These are phyloP conservation scores for Salisapilia sapeloensis DNA, from an alignment of 352 stramenopile species.

Conservation along the genomic window DNA sequence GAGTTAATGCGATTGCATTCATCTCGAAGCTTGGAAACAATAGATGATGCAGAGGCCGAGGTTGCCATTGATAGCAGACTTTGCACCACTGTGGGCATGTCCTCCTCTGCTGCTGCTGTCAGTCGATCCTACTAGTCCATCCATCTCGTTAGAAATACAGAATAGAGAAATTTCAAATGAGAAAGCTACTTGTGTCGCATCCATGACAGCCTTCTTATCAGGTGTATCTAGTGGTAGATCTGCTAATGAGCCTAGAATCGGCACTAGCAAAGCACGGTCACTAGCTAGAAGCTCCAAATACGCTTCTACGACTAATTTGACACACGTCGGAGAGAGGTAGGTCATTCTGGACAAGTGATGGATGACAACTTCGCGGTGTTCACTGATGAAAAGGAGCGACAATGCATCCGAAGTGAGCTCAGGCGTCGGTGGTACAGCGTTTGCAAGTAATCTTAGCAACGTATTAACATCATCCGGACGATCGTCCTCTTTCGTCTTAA, in stretches of 20 bases:
- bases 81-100: slow-evolving; percentile 59
- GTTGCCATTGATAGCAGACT: slow-evolving; percentile 64
- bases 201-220: slow-evolving; percentile 50
- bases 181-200: slow-evolving; percentile 30
- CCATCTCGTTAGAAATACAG: neutral
- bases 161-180: neutral
- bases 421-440: slow-evolving; percentile 46
- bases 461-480: slow-evolving; percentile 48
- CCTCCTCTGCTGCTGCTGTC: slow-evolving; percentile 55
- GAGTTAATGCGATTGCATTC: slow-evolving; percentile 44
- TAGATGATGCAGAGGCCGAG: slow-evolving; percentile 16
- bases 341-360: slow-evolving; percentile 71
- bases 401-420: slow-evolving; percentile 60
- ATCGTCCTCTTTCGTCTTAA: slow-evolving; percentile 28
- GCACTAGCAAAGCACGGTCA: slow-evolving; percentile 58
- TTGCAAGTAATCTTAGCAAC: slow-evolving; percentile 54
- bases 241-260: slow-evolving; percentile 56
- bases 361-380: slow-evolving; percentile 61
- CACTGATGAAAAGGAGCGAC: slow-evolving; percentile 47
- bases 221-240: slow-evolving; percentile 41
- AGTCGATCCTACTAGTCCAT: slow-evolving; percentile 23
- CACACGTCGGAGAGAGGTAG: slow-evolving; percentile 65
- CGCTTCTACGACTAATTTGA: slow-evolving; percentile 48
- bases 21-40: slow-evolving; percentile 27
- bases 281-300: slow-evolving; percentile 62